Evolutionary conservation across 2,329 filamentous ascomycete species (phyloP), one percentile per base, ranked within the genome.

Genomic region (Escovopsis weberi): DNA sequence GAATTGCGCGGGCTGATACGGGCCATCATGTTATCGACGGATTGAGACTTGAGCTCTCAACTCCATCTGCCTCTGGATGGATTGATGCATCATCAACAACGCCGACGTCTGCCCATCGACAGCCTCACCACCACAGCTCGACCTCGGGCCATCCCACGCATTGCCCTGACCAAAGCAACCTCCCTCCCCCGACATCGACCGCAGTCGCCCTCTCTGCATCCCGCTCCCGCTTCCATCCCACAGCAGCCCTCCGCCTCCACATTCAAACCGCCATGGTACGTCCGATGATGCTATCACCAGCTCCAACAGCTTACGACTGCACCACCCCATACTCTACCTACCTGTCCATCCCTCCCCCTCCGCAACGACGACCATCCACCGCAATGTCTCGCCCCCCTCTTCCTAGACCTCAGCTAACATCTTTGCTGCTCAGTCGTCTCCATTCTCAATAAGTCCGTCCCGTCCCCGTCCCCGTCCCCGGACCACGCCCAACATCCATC

Each of bases 381-480:
- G 15, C 15, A 15, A 15, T 15, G 15, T 15, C 15, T 15, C 15
- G 15, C 15, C 15, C 15, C 2, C 15, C 23, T 23, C 23, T 2
- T 42, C 15, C 39, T 19, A 35, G 15, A 33, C 41, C 35, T 37
- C 45, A 49, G 51, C 57, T 58, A 53, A 57, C 50, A 59, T 58
- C 34, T 53, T 41, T 41, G 36, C 41, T 42, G 23, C 33, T 50
- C 61, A 94, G 87, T 80, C 80, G 60, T 91, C 84, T 53, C 88
- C 87, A 54, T 94, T 94, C 77, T 82, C 86, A 64, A 94, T 94
- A 80, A 95, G 87, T 94, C 74, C 62, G 77, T 32, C 45, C 26
- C 4, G 33, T 33, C 40, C 32, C 15, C 10, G 26, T 6, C 37
- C 34, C 28, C 37, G 43, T 41, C 32, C 12, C n/a, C 34, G 33